Conservation (phyloP, 164 flowering plant species). For the Brasenia schreberi region DNA sequence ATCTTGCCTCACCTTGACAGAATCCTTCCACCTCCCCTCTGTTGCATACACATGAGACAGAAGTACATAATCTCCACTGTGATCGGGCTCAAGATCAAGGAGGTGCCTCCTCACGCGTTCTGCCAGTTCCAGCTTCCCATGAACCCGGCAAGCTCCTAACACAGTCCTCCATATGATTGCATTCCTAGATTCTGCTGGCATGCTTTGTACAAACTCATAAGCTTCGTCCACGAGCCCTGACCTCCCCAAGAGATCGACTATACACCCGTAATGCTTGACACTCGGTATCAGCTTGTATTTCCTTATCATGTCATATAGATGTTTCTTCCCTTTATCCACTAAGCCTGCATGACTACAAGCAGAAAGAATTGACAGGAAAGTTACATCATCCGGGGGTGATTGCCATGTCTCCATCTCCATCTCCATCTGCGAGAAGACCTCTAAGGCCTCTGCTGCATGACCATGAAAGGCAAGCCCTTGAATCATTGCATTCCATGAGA, state of each 20-base stretch:
- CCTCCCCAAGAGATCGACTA: slow-evolving; percentile 52
- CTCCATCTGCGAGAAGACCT: slow-evolving; percentile 29
- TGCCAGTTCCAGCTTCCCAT: slow-evolving; percentile 36
- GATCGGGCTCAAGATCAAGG: slow-evolving; percentile 40
- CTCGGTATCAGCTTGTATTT: slow-evolving; percentile 32
- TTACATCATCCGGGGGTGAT: slow-evolving; percentile 34
- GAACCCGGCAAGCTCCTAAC: slow-evolving; percentile 39
- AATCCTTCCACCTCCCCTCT: slow-evolving; percentile 27
- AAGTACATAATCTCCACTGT: slow-evolving; percentile 52
- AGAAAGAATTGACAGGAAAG: slow-evolving; percentile 43
- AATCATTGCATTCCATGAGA: slow-evolving; percentile 47
- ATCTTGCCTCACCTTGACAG: slow-evolving; percentile 16
- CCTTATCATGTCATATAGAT: slow-evolving; percentile 28
- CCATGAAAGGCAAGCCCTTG: slow-evolving; percentile 47
- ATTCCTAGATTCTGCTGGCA: slow-evolving; percentile 38
- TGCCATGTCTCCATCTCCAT: slow-evolving; percentile 4
- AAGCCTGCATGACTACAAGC: slow-evolving; percentile 54
- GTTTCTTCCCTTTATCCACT: slow-evolving; percentile 34
- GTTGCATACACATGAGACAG: slow-evolving; percentile 43
- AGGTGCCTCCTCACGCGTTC: slow-evolving; percentile 34
- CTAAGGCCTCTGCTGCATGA: slow-evolving; percentile 33
- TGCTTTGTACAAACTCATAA: slow-evolving; percentile 25
- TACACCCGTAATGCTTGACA: slow-evolving; percentile 56
- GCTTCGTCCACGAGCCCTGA: slow-evolving; percentile 39
- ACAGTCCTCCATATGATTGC: slow-evolving; percentile 41